Percentiles rank a stretch among this genome's conserved stretches.
Evolutionary conservation across 1,284 basidiomycete genomes (phyloP).

Genomic region (Earliella scabrosa): DNA sequence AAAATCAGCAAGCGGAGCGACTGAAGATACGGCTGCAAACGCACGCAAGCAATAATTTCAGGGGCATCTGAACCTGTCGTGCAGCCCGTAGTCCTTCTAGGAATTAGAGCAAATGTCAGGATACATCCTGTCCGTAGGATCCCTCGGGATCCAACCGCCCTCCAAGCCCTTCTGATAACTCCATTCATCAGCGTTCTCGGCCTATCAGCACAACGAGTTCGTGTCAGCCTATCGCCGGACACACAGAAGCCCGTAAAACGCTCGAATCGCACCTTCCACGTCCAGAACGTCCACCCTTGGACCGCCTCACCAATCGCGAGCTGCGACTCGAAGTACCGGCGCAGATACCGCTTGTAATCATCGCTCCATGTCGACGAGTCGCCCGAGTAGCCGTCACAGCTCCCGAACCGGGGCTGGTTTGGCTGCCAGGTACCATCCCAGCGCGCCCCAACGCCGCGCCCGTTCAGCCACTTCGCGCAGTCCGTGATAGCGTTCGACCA

Average conservation of each 20-base stretch:
- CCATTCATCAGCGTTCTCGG: slow-evolving; percentile 80
- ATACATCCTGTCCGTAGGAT: slow-evolving; percentile 64
- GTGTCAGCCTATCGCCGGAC: neutral
- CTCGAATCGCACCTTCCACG: slow-evolving; percentile 79
- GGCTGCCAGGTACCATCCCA: slow-evolving; percentile 62
- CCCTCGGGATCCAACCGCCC: slow-evolving; percentile 74
- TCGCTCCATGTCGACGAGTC: slow-evolving; percentile 59
- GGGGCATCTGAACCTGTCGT: too few species aligned
- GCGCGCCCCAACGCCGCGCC: slow-evolving; percentile 69
- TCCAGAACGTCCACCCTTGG: slow-evolving; percentile 85
- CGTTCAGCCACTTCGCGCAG: slow-evolving; percentile 80
- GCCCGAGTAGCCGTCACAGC: slow-evolving; percentile 66
- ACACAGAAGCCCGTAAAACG: too few species aligned
- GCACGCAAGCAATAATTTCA: too few species aligned
- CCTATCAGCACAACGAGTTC: slow-evolving; percentile 31
- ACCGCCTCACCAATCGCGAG: slow-evolving; percentile 64
- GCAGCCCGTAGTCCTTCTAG: too few species aligned
- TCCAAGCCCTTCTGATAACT: slow-evolving; percentile 71
- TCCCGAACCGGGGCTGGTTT: slow-evolving; percentile 51
- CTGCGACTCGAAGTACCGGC: slow-evolving; percentile 84
- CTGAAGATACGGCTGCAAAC: too few species aligned
- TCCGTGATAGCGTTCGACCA: slow-evolving; percentile 84
- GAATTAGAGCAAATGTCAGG: slow-evolving; percentile 54
- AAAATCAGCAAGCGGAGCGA: too few species aligned
- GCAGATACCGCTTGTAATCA: slow-evolving; percentile 66